Conservation (phyloP, 768 basidiomycete species). For the Naganishia friedmannii region DNA sequence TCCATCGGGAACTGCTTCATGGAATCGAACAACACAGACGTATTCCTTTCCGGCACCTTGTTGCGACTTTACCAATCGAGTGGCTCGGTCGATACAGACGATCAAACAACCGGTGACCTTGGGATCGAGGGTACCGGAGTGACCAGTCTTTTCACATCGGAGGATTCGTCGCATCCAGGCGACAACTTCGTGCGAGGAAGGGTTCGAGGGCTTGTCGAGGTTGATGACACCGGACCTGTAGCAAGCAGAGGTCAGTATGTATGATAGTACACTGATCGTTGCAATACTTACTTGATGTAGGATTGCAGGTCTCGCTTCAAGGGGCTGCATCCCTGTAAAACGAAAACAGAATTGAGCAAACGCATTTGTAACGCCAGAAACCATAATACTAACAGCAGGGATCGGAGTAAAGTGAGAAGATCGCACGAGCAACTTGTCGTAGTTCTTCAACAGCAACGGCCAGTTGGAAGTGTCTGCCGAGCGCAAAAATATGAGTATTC, state of each 20-base stretch:
- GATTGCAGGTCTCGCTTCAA: constrained; percentile 86
- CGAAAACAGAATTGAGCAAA: background rate
- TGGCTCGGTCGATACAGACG: constrained; percentile 98
- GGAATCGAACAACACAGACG: constrained; percentile 90
- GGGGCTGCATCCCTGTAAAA: constrained; percentile 70
- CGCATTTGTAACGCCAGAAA: background rate
- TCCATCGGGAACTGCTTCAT: constrained; percentile 68
- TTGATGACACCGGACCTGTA: constrained; percentile 84
- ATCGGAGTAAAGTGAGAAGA: constrained; percentile 98
- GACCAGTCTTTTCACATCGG: constrained; percentile 95
- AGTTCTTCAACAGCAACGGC: constrained; percentile 97
- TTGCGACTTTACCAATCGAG: constrained; percentile 94
- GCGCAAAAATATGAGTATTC: background rate
- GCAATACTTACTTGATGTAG: constrained; percentile 68
- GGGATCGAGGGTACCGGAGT: constrained; percentile 96
- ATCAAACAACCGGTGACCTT: constrained; percentile 99
- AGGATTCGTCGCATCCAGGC: constrained; percentile 97
- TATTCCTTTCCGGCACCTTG: constrained; percentile 99
- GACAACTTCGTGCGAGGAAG: constrained; percentile 98
- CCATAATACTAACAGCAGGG: constrained; percentile 57
- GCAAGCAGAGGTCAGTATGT: background rate
- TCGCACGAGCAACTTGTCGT: constrained; percentile 90
- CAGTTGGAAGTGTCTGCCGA: constrained; percentile 82
- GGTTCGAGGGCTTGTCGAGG: constrained; percentile 98
- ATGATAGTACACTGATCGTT: constrained; percentile 48